These are phyloP conservation scores for Phoenix dactylifera DNA, from an alignment of 176 grass and related monocot species.

Conservation along the genomic window DNA sequence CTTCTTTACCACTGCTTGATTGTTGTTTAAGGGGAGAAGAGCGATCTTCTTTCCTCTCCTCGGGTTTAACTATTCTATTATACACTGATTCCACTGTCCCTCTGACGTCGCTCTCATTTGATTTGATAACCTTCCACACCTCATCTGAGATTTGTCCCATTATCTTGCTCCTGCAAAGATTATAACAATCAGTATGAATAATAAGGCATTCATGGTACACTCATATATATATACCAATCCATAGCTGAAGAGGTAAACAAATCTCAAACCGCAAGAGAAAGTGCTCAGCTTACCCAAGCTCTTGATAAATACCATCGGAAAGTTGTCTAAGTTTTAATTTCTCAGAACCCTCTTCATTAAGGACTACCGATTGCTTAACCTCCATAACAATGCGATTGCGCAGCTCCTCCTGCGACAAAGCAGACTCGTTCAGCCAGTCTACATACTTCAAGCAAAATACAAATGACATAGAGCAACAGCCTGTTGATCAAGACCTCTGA, in stretches of 20 bases:
- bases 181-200: no score
- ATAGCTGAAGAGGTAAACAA: no score
- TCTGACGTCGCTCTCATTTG: constrained; percentile 48
- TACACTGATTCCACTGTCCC: constrained; percentile 47
- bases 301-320: constrained; percentile 84
- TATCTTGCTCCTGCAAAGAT: constrained; percentile 45
- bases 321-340: constrained; percentile 79
- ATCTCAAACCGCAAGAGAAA: no score
- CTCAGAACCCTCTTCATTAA: constrained; percentile 78
- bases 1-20: no score
- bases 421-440: neutral
- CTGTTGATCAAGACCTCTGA: no score
- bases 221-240: no score
- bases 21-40: no score
- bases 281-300: constrained; percentile 46
- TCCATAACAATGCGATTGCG: constrained; percentile 50
- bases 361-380: constrained; percentile 70
- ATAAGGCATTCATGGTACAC: no score
- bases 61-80: constrained; percentile 48
- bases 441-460: neutral
- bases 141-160: constrained; percentile 85
- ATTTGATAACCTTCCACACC: constrained; percentile 54
- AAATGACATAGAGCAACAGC: neutral
- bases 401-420: constrained; percentile 27
- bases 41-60: constrained; percentile 16